Evolutionary conservation across 371 early-diverging fungal genomes (phyloP).

Genomic region (Fennellomyces sp.): DNA sequence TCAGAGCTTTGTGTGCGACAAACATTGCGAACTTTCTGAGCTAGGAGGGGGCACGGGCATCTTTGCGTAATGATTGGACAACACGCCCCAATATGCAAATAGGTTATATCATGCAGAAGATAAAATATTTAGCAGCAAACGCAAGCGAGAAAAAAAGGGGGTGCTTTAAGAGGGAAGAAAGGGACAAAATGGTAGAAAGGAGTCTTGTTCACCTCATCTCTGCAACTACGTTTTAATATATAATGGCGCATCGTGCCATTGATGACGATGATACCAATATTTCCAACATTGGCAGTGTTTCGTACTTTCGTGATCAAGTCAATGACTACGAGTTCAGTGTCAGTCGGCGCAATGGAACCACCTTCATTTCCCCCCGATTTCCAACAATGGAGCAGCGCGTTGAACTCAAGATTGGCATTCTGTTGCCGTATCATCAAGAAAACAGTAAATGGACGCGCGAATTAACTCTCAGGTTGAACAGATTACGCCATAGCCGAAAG

Average conservation of each 20-base stretch:
- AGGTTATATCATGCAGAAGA: too few species aligned
- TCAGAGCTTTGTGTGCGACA: too few species aligned
- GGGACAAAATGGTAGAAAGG: too few species aligned
- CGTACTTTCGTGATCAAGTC: slow-evolving; percentile 12
- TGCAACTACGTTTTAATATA: background rate
- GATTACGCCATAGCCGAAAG: background rate
- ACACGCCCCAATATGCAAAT: too few species aligned
- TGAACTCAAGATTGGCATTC: slow-evolving; percentile 55
- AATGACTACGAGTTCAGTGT: slow-evolving; percentile 25
- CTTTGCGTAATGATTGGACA: too few species aligned
- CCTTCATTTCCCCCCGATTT: slow-evolving; percentile 30
- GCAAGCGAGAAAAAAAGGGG: too few species aligned
- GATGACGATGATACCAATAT: slow-evolving; percentile 11
- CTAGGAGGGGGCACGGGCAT: too few species aligned
- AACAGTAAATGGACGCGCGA: slow-evolving; percentile 35
- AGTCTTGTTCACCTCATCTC: too few species aligned
- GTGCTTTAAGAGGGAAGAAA: too few species aligned
- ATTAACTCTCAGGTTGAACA: slow-evolving; percentile 42
- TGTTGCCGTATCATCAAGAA: slow-evolving; percentile 53
- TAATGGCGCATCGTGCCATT: background rate
- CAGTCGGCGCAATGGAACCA: slow-evolving; percentile 24
- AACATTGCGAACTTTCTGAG: too few species aligned
- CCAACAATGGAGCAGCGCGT: slow-evolving; percentile 8
- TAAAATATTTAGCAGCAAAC: too few species aligned
- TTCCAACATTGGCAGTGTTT: slow-evolving; percentile 1